Base-by-base conservation (phyloP, 1,284 basidiomycete genomes). In the Ustilago sp. region DNA sequence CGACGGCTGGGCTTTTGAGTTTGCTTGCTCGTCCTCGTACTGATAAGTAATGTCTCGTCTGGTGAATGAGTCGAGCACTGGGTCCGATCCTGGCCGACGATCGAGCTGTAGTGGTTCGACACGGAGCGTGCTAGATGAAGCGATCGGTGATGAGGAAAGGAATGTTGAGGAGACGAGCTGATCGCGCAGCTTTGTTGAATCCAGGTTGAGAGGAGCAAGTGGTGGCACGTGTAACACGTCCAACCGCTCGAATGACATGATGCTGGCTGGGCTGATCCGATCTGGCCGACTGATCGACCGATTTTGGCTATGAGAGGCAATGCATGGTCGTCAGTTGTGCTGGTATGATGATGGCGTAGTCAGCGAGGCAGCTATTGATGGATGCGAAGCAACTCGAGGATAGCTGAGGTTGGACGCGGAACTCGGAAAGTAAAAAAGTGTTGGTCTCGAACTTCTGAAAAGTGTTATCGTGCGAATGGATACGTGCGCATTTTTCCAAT, bases 101-200 rank as follows among this genome's bases (percentile, higher is more conserved):
- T 58, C 34, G 0, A 50, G 13, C 8, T 28, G 2, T 2, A 68
- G 17, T 0, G 48, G 50, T 11, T 61, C 50, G 39, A 73, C 47
- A 4, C 43, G 53, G 31, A 52, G 52, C 1, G 50, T 17, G 6
- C 11, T 43, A 8, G 32, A 0, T 35, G 38, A 32, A 12, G 28
- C 9, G 31, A 2, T 51, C 6, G 12, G 15, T 13, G 56, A 8
- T 5, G 60, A 45, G 5, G 63, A 57, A 43, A 70, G 73, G 39
- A 74, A 68, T 34, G 65, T 63, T 0, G 68, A 75, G 0, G 73
- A 67, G n/a, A 75, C 68, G 19, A 75, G 64, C 53, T 69, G 67
- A 47, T 62, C 50, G 0, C 47, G 50, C 15, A 50, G 41, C 3
- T 35, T 34, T 43, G 60, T n/a, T 31, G 57, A 32, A 15, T 63